A percentile compares a stretch with the other conserved stretches of the same genome.
phyloP scores from a whole-genome alignment of 352 stramenopile genomes.

The Phytophthora cajani region DNA sequence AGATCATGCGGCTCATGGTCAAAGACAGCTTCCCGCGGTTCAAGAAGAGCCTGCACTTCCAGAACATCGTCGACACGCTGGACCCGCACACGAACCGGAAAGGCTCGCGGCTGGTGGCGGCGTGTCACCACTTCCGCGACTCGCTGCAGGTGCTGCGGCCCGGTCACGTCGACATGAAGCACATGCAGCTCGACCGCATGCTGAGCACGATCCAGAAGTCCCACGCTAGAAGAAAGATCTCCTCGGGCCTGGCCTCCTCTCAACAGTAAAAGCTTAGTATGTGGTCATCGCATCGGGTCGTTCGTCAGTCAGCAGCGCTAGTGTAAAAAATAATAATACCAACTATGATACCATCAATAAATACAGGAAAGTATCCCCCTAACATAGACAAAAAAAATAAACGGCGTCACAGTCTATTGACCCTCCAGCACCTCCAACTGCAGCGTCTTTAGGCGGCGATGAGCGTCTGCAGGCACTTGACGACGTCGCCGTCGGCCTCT shows the following conservation, averaged over 20 bases:
- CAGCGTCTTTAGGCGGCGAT: slow-evolving; percentile 36
- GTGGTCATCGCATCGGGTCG: not conserved
- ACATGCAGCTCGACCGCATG: slow-evolving; percentile 65
- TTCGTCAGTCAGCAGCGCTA: not conserved
- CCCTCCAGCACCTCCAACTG: not conserved
- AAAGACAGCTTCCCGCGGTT: slow-evolving; percentile 85
- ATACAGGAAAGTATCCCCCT: slow-evolving; percentile 2
- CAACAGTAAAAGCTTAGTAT: slow-evolving; percentile 7
- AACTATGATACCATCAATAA: slow-evolving; percentile 6
- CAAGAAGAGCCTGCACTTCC: slow-evolving; percentile 77
- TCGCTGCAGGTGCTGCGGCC: slow-evolving; percentile 67
- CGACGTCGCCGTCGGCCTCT: slow-evolving; percentile 76
- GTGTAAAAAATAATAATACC: slow-evolving; percentile 4
- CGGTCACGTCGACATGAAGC: slow-evolving; percentile 63
- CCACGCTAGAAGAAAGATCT: slow-evolving; percentile 47
- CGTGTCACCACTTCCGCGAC: slow-evolving; percentile 78
- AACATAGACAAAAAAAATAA: slow-evolving; percentile 11
- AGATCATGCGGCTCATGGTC: slow-evolving; percentile 85
- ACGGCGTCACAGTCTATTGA: slow-evolving; percentile 37
- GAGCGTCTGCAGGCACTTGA: slow-evolving; percentile 72
- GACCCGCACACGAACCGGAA: slow-evolving; percentile 72
- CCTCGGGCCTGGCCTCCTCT: slow-evolving; percentile 3
- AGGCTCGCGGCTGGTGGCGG: slow-evolving; percentile 64
- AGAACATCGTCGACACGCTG: slow-evolving; percentile 66
- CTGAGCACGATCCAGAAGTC: slow-evolving; percentile 75